These are phyloP conservation scores for Fusarium coffeatum DNA, from an alignment of 2,329 filamentous ascomycete species.

Conservation along the genomic window DNA sequence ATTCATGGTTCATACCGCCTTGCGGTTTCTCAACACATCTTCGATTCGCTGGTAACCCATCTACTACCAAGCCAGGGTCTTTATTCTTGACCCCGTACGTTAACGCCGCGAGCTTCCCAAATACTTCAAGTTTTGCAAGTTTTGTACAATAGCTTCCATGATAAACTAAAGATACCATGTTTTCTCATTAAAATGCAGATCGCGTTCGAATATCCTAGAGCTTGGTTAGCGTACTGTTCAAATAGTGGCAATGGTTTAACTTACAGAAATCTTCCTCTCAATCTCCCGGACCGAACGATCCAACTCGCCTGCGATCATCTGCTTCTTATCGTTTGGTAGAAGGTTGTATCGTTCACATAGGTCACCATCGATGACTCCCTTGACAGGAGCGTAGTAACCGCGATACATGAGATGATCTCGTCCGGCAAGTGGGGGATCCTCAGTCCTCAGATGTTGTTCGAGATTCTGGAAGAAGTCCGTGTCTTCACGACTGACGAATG, in stretches of 20 bases:
- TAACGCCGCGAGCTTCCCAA: slow-evolving; percentile 49
- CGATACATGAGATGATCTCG: slow-evolving; percentile 96
- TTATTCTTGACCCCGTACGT: slow-evolving; percentile 43
- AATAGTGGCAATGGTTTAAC: slow-evolving; percentile 38
- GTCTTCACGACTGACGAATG: slow-evolving; percentile 91
- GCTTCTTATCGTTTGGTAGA: slow-evolving; percentile 87
- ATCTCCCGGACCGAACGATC: slow-evolving; percentile 93
- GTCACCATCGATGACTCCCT: slow-evolving; percentile 96
- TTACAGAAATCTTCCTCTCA: slow-evolving; percentile 89
- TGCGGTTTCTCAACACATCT: slow-evolving; percentile 37
- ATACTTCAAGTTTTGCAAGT: slow-evolving; percentile 41
- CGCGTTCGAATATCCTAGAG: slow-evolving; percentile 68
- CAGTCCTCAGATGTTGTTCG: slow-evolving; percentile 85
- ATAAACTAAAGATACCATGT: slow-evolving; percentile 43
- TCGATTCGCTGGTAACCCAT: slow-evolving; percentile 44
- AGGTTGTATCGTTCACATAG: slow-evolving; percentile 91
- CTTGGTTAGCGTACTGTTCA: slow-evolving; percentile 40
- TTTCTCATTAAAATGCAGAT: slow-evolving; percentile 64
- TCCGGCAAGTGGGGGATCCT: slow-evolving; percentile 89
- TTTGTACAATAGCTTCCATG: slow-evolving; percentile 46
- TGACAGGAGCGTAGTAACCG: slow-evolving; percentile 95
- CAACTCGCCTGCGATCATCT: slow-evolving; percentile 92
- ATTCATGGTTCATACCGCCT: slow-evolving; percentile 47
- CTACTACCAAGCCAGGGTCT: slow-evolving; percentile 43
- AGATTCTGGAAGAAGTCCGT: slow-evolving; percentile 97